A percentile compares a stretch with the other conserved stretches of the same genome.
Conservation (phyloP, 1,139 yeast species). For the Taphrina betulina region DNA sequence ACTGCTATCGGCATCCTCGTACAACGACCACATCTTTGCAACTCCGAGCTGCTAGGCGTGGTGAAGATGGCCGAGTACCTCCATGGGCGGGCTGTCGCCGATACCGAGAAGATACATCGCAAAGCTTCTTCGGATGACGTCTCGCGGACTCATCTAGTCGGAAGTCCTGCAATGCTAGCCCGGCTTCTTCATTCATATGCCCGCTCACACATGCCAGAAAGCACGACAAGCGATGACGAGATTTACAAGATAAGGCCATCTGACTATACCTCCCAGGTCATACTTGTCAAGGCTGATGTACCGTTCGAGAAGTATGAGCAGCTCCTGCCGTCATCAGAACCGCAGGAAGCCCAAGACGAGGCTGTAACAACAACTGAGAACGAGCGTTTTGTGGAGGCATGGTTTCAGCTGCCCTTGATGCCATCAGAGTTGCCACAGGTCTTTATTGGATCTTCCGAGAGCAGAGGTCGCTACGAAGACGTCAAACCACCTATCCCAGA, state of each 20-base stretch:
- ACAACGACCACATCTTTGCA: background rate
- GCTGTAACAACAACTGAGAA: too few species aligned
- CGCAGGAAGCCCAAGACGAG: too few species aligned
- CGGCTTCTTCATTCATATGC: background rate
- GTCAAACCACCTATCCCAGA: background rate
- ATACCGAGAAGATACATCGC: background rate
- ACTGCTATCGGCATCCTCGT: conserved; percentile 42
- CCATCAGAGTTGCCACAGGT: background rate
- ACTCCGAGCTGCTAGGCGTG: background rate
- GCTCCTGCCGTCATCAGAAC: too few species aligned
- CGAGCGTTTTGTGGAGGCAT: too few species aligned
- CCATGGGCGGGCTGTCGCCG: background rate
- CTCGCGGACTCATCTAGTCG: background rate
- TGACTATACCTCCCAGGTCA: background rate
- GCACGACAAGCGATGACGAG: background rate
- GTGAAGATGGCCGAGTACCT: background rate
- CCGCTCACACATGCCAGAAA: background rate
- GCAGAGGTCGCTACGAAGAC: background rate
- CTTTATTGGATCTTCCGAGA: background rate
- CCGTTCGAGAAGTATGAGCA: background rate
- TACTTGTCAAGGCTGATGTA: conserved; percentile 5
- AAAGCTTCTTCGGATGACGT: background rate
- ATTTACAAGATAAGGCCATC: too few species aligned
- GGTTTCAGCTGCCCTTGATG: too few species aligned
- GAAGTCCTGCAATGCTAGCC: background rate